These are phyloP conservation scores for Grosmannia clavigera DNA, from an alignment of 2,329 filamentous ascomycete genomes.

Conservation along the genomic window DNA sequence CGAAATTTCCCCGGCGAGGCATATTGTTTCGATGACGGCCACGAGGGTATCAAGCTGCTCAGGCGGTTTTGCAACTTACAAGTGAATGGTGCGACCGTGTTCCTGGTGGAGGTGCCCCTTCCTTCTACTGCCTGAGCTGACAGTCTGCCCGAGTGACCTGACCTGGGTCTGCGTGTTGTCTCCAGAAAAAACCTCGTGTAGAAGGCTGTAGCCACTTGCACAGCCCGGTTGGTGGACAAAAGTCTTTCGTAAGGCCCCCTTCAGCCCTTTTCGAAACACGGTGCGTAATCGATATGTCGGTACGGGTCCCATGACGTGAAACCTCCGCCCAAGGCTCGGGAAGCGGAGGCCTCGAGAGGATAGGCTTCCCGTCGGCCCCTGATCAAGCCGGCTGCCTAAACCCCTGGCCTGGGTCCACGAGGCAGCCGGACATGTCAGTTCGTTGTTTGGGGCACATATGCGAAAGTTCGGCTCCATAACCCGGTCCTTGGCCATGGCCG, in stretches of 20 bases:
- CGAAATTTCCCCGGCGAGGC: not conserved
- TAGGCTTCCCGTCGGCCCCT: not conserved
- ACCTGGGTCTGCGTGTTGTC: not conserved
- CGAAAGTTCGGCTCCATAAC: not conserved
- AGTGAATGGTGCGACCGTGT: not conserved
- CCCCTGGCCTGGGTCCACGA: not conserved
- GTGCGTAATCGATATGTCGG: not conserved
- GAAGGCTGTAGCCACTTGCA: not conserved
- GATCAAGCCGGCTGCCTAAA: not conserved
- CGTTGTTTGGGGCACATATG: not conserved
- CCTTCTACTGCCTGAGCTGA: not conserved
- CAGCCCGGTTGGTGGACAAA: not conserved
- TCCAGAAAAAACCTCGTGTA: not conserved
- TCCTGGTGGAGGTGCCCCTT: not conserved
- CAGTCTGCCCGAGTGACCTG: no score
- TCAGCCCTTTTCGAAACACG: not conserved
- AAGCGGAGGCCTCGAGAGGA: not conserved
- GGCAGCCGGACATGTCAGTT: no score
- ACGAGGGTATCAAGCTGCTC: not conserved
- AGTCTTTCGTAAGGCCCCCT: not conserved
- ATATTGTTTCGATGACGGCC: not conserved
- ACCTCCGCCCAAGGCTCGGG: not conserved
- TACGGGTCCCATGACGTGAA: not conserved
- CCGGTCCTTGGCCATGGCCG: no score
- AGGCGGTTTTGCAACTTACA: not conserved